Evolutionary conservation across 805 yeast species (phyloP).

Genomic region (Candida schatavii): DNA sequence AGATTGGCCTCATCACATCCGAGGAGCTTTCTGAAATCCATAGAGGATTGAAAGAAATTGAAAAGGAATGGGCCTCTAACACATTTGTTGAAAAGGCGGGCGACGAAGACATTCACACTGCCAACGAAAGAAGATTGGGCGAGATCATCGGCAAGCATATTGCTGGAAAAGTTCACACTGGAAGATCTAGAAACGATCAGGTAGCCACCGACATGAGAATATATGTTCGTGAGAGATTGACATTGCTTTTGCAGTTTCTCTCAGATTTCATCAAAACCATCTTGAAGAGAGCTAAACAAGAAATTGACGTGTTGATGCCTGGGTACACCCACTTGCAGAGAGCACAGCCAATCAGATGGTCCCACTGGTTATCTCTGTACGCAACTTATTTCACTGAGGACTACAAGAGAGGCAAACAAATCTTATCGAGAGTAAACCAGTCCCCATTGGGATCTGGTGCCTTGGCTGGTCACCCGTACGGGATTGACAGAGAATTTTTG

Average conservation of each 20-base stretch:
- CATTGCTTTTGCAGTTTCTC: slow-evolving; percentile 54
- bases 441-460: slow-evolving; percentile 98
- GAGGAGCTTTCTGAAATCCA: slow-evolving; percentile 82
- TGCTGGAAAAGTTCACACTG: slow-evolving; percentile 99
- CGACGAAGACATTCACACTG: slow-evolving; percentile 98
- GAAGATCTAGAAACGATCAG: slow-evolving; percentile 97
- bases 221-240: slow-evolving; percentile 77
- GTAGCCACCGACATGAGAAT: slow-evolving; percentile 99
- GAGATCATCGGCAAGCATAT: slow-evolving; percentile 91
- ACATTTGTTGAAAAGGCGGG: slow-evolving; percentile 74
- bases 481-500: slow-evolving; percentile 91
- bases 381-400: slow-evolving; percentile 95
- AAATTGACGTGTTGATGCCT: slow-evolving; percentile 93
- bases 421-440: slow-evolving; percentile 76
- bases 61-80: slow-evolving; percentile 76
- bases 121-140: slow-evolving; percentile 96
- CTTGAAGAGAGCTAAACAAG: slow-evolving; percentile 72
- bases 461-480: slow-evolving; percentile 98
- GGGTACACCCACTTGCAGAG: slow-evolving; percentile 98
- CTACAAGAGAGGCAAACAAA: slow-evolving; percentile 76
- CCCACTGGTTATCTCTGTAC: slow-evolving; percentile 93
- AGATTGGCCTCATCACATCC: slow-evolving; percentile 68
- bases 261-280: slow-evolving; percentile 66
- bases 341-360: slow-evolving; percentile 99
- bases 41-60: slow-evolving; percentile 69